Base-by-base conservation (phyloP, 139 green algal species). In the Desmodesmus armatus region DNA sequence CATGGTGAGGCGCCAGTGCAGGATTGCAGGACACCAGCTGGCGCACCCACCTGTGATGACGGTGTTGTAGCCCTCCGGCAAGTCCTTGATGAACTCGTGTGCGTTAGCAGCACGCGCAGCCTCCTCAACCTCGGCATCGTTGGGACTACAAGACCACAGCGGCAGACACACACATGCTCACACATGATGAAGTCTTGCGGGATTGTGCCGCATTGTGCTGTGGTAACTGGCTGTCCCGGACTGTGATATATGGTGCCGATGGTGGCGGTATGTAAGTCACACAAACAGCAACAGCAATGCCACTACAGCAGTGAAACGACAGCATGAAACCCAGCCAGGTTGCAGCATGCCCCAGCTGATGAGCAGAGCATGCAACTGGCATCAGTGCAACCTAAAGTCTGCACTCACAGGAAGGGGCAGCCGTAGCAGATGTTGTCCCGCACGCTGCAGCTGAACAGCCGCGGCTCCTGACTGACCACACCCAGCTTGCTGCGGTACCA, bases 31-130 rank as follows among this genome's bases (percentile, higher is more conserved):
- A n/a, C n/a, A 79, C 84, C 31, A 72, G 88, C 78, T 83, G 88
- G 84, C n/a, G n/a, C n/a, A n/a, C n/a, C n/a, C n/a, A n/a, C 91
- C 87, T n/a, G 88, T 94, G 0, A 95, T 90, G 17, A 86, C 60
- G 9, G 94, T 97, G 80, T 91, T 58, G 85, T 94, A 97, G 31
- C 93, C 94, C 17, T 94, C 44, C 19, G 96, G 95, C 72, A 98
- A 84, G 0, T 76, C 47, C 17, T 51, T 80, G 87, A 98, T 98
- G 91, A 99, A 99, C 65, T 95, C 92, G 83, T 98, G 94, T 0
- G 96, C 96, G 75, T 98, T 98, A 49, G 96, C 92, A 2, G 89
- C 60, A 39, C 82, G 87, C 0, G 95, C 93, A 0, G 95, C 96
- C 70, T 89, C 93, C 69, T 94, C 88, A 0, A 99, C 82, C 5